A percentile compares a stretch with the other conserved stretches of the same genome.
phyloP scores from a whole-genome alignment of 306 rosid species.

The Quercus aquifolioides region DNA sequence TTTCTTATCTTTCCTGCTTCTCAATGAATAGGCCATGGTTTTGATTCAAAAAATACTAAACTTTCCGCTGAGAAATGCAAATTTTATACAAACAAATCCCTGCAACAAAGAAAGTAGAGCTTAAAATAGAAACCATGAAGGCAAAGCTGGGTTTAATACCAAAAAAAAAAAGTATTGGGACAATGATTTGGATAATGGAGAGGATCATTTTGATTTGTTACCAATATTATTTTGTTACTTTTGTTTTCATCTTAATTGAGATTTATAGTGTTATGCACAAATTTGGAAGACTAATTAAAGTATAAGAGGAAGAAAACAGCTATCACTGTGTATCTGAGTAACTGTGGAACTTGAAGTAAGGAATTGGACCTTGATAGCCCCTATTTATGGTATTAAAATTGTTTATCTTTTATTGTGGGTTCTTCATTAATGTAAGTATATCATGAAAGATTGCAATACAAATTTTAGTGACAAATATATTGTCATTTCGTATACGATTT shows the following conservation, averaged over 20 bases:
- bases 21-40: slow-evolving; percentile 19
- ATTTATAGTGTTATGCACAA: not conserved
- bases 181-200: not conserved
- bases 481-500: not conserved
- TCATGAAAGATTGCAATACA: not conserved
- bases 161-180: not conserved
- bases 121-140: not conserved
- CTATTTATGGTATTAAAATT: too few species aligned
- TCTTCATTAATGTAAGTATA: not conserved
- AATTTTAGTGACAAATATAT: not conserved
- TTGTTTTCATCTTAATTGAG: not conserved
- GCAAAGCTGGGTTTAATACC: not conserved
- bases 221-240: not conserved
- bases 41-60: not conserved
- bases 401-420: too few species aligned
- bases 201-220: not conserved
- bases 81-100: not conserved
- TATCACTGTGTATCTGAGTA: not conserved
- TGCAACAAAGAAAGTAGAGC: not conserved
- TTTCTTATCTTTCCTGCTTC: slow-evolving; percentile 8
- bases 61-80: not conserved
- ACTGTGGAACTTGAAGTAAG: too few species aligned
- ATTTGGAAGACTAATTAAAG: not conserved
- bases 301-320: slow-evolving; percentile 2
- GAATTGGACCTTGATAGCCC: too few species aligned